A percentile compares a stretch with the other conserved stretches of the same genome.
Conservation (phyloP, 306 rosid genomes). For the Styphnolobium japonicum region DNA sequence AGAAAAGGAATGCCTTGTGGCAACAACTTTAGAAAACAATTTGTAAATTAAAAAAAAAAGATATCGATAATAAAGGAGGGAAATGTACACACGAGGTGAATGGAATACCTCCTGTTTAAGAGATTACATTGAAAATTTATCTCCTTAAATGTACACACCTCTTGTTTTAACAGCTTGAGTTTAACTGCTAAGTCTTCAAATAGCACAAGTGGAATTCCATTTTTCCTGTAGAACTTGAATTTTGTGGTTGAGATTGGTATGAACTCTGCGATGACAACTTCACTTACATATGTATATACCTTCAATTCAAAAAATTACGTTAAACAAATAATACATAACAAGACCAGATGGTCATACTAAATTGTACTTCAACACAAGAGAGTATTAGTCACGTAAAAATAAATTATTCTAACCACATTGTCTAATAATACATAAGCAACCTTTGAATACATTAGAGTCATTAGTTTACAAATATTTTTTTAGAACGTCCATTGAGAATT, state of each 20-base stretch:
- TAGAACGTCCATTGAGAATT: slow-evolving; percentile 37
- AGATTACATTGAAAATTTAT: neutral
- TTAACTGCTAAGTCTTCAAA: slow-evolving; percentile 25
- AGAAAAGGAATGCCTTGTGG: neutral
- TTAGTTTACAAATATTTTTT: slow-evolving; percentile 52
- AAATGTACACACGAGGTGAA: no score
- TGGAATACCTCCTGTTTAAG: no score
- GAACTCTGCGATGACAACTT: slow-evolving; percentile 59
- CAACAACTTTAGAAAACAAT: neutral
- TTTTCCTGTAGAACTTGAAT: slow-evolving; percentile 48
- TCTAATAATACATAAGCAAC: no score
- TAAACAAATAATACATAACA: neutral
- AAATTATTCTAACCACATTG: neutral
- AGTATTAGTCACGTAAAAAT: neutral
- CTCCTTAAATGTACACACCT: slow-evolving; percentile 45
- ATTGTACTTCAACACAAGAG: neutral
- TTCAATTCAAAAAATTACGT: slow-evolving; percentile 28
- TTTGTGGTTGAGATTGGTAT: slow-evolving; percentile 67
- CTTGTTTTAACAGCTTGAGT: slow-evolving; percentile 36
- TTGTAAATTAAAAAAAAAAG: neutral
- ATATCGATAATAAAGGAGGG: no score
- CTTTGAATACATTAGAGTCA: slow-evolving; percentile 76
- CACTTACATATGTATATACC: slow-evolving; percentile 81
- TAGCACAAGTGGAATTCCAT: slow-evolving; percentile 30
- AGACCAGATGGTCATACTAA: neutral